Evolutionary conservation across 257 asterid genomes (phyloP).

Genomic region (Salvia rosmarinus): DNA sequence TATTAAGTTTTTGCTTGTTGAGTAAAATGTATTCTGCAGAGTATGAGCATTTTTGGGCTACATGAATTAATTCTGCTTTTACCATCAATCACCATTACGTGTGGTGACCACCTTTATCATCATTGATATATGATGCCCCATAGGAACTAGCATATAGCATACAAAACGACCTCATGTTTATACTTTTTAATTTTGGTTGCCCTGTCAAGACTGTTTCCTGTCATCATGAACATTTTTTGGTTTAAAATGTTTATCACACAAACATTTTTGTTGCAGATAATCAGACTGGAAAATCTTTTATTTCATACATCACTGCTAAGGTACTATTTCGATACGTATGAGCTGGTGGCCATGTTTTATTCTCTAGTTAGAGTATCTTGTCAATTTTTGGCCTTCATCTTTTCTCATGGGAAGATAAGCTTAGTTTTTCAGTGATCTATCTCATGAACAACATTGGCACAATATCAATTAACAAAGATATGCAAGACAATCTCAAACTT

Average conservation of each 20-base stretch:
- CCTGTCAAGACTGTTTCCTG: conserved; percentile 10
- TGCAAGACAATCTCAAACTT: background rate
- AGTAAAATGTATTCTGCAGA: conserved; percentile 18
- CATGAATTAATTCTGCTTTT: background rate
- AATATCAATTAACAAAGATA: conserved; percentile 18
- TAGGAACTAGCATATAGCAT: conserved; percentile 5
- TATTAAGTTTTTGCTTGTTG: conserved; percentile 21
- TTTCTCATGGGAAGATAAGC: conserved; percentile 9
- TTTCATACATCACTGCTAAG: conserved; percentile 90
- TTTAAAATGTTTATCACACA: conserved; percentile 28
- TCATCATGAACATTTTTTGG: background rate
- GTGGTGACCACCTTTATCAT: conserved; percentile 23
- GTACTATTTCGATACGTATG: conserved; percentile 47
- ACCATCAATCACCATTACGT: conserved; percentile 22
- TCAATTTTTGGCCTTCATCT: conserved; percentile 5
- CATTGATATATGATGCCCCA: conserved; percentile 3
- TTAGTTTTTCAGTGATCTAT: conserved; percentile 7
- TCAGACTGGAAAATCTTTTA: conserved; percentile 86
- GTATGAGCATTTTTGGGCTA: conserved; percentile 13
- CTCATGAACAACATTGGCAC: conserved; percentile 21
- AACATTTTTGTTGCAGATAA: conserved; percentile 62
- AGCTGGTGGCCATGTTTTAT: conserved; percentile 22
- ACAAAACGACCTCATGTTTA: conserved; percentile 10
- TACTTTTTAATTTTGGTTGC: background rate
- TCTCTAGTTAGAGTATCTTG: conserved; percentile 25